These are phyloP conservation scores for Hibiscus mutabilis DNA, from an alignment of 345 rosid species.

Conservation along the genomic window DNA sequence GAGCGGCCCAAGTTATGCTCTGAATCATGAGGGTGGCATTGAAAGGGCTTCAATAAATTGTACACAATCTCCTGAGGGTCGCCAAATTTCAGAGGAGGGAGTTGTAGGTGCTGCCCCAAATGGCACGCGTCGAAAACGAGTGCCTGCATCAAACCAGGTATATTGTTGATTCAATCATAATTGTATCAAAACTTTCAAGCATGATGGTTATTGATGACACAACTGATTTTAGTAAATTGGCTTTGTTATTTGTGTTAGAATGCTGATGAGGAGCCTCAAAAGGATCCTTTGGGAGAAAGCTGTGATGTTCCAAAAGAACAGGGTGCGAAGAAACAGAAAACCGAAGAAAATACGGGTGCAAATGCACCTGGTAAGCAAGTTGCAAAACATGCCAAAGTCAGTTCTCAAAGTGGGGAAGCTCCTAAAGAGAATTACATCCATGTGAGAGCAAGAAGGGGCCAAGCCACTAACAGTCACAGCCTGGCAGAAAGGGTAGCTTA, in stretches of 20 bases:
- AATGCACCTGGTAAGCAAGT: constrained; percentile 43
- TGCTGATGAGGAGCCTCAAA: constrained; percentile 44
- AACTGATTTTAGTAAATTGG: constrained; percentile 11
- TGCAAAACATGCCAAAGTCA: constrained; percentile 53
- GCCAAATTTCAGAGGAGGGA: neutral
- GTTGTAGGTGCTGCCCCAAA: constrained; percentile 37
- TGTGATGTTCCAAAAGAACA: constrained; percentile 34
- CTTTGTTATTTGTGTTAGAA: constrained; percentile 25
- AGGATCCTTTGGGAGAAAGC: constrained; percentile 40
- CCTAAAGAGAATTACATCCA: constrained; percentile 72
- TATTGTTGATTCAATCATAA: constrained; percentile 5
- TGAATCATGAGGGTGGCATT: constrained; percentile 35
- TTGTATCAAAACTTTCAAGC: neutral
- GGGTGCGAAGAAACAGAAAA: constrained; percentile 57
- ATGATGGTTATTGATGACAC: neutral
- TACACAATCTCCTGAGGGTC: constrained; percentile 9
- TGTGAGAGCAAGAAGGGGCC: constrained; percentile 92
- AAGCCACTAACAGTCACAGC: constrained; percentile 95
- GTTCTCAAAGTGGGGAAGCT: constrained; percentile 54
- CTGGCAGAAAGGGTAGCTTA: constrained; percentile 84
- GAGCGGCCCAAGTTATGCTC: constrained; percentile 32
- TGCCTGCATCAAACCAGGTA: constrained; percentile 54
- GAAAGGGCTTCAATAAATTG: constrained; percentile 33
- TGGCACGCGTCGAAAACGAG: constrained; percentile 53
- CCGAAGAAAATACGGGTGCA: constrained; percentile 34